Evolutionary conservation across 2,329 filamentous ascomycete species (phyloP).

Genomic region (Fusarium paranaense): DNA sequence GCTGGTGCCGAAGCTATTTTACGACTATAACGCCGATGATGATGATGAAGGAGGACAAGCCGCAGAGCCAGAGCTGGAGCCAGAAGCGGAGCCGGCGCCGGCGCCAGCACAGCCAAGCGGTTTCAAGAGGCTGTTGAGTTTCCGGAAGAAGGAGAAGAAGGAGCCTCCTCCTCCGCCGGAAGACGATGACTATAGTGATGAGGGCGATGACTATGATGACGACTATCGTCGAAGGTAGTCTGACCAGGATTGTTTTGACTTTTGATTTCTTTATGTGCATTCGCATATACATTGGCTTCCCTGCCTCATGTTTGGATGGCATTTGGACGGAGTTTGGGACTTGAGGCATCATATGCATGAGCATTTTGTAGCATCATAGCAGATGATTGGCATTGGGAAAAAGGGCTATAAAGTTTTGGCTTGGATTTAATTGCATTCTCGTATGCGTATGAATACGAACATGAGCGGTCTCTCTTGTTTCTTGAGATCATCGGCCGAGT

Average conservation of each 20-base stretch:
- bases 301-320: conserved; percentile 8
- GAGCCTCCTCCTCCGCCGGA: conserved; percentile 30
- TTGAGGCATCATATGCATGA: background rate
- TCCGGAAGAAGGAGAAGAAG: conserved; percentile 52
- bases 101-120: conserved; percentile 47
- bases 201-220: conserved; percentile 42
- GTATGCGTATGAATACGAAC: conserved; percentile 11
- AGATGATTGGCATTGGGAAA: background rate
- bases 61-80: background rate
- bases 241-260: conserved; percentile 8
- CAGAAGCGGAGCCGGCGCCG: conserved; percentile 20
- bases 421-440: background rate
- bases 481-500: conserved; percentile 3
- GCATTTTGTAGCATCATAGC: conserved; percentile 9
- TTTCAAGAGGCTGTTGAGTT: conserved; percentile 60
- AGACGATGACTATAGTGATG: conserved; percentile 43
- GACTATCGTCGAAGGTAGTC: conserved; percentile 36
- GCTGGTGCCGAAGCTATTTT: conserved; percentile 82
- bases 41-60: conserved; percentile 52
- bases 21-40: conserved; percentile 61
- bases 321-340: conserved; percentile 21
- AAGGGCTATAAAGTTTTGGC: conserved; percentile 20
- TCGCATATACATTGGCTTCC: background rate
- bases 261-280: conserved; percentile 19
- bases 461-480: conserved; percentile 9